A percentile compares a stretch with the other conserved stretches of the same genome.
Conservation (phyloP, 1,284 basidiomycete genomes). For the Rhodotorula sp. region DNA sequence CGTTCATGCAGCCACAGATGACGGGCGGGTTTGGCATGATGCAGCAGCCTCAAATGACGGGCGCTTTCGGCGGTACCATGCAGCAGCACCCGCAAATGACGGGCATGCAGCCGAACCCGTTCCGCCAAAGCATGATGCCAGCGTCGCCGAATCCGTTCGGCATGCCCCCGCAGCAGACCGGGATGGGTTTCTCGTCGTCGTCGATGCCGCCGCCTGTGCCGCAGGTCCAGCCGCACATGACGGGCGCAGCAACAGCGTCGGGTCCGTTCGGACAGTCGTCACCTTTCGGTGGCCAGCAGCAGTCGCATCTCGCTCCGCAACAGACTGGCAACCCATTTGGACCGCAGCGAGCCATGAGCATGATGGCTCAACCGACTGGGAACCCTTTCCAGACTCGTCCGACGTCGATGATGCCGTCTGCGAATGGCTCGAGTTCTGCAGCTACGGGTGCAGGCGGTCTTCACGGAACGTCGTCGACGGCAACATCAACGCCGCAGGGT, state of each 20-base stretch:
- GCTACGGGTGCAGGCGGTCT: neutral
- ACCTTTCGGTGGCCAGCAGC: slow-evolving; percentile 8
- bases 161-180: slow-evolving; percentile 2
- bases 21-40: slow-evolving; percentile 45
- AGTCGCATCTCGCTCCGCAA: slow-evolving; percentile 28
- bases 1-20: slow-evolving; percentile 42
- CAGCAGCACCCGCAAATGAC: slow-evolving; percentile 18
- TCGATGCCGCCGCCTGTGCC: slow-evolving; percentile 2
- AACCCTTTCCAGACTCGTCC: slow-evolving; percentile 26
- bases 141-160: slow-evolving; percentile 23
- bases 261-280: slow-evolving; percentile 5
- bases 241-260: neutral
- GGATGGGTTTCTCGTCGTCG: neutral
- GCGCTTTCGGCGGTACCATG: slow-evolving; percentile 59
- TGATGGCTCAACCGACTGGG: slow-evolving; percentile 21
- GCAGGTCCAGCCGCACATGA: slow-evolving; percentile 14
- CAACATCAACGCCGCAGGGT: slow-evolving; percentile 5
- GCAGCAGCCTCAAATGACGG: slow-evolving; percentile 69
- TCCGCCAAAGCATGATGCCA: neutral
- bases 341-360: slow-evolving; percentile 7
- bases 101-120: slow-evolving; percentile 45
- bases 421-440: neutral
- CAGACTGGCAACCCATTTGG: slow-evolving; percentile 56
- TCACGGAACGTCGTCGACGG: neutral
- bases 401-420: slow-evolving; percentile 5